Evolutionary conservation across 148 eudicot genomes (phyloP), one percentile per base, ranked within the genome.

Genomic region (Cornus kousa): DNA sequence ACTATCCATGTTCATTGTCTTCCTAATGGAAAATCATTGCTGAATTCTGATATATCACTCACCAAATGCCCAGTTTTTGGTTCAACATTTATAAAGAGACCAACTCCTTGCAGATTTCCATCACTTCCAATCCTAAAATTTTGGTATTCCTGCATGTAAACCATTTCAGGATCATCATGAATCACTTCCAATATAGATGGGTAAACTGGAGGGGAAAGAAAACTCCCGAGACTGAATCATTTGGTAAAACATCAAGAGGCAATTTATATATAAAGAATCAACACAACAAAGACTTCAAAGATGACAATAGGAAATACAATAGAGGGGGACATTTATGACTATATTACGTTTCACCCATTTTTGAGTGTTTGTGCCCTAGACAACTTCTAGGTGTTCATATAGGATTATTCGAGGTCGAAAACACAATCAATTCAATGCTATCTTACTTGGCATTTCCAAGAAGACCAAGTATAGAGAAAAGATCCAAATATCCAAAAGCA

Each of bases 51-150:
- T 43, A 35, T 23, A n/a, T 71, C 67, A 85, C 92, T 67, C 82
- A 90, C 98, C 97, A 93, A 79, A 86, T 87, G 97, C 66, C 99
- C 97, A 16, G 97, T 88, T 43, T 85, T 87, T 35, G 97, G 99
- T 75, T 91, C 94, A 28, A 79, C 84, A 79, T 89, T 91, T 82
- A 95, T 85, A 55, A 93, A 95, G 67, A 95, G 86, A 60, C 99
- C 99, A 80, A 95, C 99, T 64, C 99, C 99, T 85, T 91, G 99
- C 87, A 95, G 85, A 81, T 93, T 93, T 33, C 99, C 99, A 71
- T 95, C 97, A 76, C 96, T 95, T 33, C 99, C 97, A 31, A 95
- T 95, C 79, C 97, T 86, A 75, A 95, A 95, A 84, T 88, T 95
- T 80, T 93, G 97, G 77, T 95, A 95, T 71, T 95, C 99, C 94